Conservation (phyloP, 306 rosid genomes). For the Lotus japonicus region DNA sequence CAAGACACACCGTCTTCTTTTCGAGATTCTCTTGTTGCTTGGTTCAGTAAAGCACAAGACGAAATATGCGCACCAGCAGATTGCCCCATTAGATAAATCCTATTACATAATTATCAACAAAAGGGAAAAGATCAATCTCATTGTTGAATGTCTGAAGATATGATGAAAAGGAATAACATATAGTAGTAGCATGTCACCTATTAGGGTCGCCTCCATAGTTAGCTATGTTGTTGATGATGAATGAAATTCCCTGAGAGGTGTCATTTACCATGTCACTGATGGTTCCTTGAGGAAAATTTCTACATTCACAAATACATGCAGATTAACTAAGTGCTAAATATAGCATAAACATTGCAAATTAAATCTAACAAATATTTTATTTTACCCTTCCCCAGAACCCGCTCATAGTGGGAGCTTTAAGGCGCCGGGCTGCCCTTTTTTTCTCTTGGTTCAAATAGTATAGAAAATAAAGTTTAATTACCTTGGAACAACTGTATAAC, state of each 20-base stretch:
- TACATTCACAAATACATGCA: slow-evolving; percentile 37
- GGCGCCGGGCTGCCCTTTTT: no score
- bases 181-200: slow-evolving; percentile 46
- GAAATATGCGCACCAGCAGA: slow-evolving; percentile 98
- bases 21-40: slow-evolving; percentile 56
- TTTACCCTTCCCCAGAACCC: background rate
- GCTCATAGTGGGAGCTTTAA: no score
- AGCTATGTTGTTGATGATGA: slow-evolving; percentile 58
- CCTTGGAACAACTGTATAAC: background rate
- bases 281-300: slow-evolving; percentile 98
- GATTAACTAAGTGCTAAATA: slow-evolving; percentile 3
- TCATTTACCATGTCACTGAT: slow-evolving; percentile 93
- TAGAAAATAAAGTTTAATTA: background rate
- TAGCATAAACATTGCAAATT: background rate
- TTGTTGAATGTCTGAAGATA: slow-evolving; percentile 14
- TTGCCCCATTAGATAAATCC: slow-evolving; percentile 98
- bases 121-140: slow-evolving; percentile 8
- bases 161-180: slow-evolving; percentile 4
- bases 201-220: slow-evolving; percentile 83
- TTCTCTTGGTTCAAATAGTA: background rate
- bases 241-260: slow-evolving; percentile 70
- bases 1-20: slow-evolving; percentile 45
- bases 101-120: slow-evolving; percentile 22
- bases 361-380: background rate
- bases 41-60: slow-evolving; percentile 76